phyloP scores from a whole-genome alignment of 805 yeast species.

The Saccharomycopsis guyanensis region DNA sequence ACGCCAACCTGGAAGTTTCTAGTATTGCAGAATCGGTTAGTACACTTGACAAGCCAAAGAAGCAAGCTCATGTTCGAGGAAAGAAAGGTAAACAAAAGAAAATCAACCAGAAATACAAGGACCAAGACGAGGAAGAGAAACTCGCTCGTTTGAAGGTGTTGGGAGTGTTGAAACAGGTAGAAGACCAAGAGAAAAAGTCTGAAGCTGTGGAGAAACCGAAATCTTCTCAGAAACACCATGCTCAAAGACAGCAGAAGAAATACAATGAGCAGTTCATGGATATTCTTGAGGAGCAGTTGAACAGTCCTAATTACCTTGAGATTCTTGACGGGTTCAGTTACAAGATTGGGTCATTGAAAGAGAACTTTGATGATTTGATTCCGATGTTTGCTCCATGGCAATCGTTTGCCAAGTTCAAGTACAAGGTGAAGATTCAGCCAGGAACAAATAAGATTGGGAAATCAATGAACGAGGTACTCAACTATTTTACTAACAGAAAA shows the following conservation, averaged over 20 bases:
- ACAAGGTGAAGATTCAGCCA: conserved; percentile 78
- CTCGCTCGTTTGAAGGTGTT: conserved; percentile 65
- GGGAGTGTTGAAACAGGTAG: conserved; percentile 67
- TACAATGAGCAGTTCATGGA: conserved; percentile 20
- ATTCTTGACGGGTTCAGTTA: conserved; percentile 34
- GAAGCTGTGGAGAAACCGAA: conserved; percentile 31
- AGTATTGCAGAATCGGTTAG: conserved; percentile 6
- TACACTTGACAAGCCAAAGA: conserved; percentile 19
- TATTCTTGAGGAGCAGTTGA: conserved; percentile 16
- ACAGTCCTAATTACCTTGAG: conserved; percentile 30
- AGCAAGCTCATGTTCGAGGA: conserved; percentile 52
- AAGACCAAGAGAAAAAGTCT: conserved; percentile 31
- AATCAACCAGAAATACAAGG: conserved; percentile 74
- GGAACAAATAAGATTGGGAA: conserved; percentile 81
- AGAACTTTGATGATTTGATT: conserved; percentile 52
- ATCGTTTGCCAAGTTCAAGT: conserved; percentile 63
- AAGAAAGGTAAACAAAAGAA: conserved; percentile 79
- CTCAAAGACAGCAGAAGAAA: conserved; percentile 14
- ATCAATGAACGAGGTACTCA: conserved; percentile 61
- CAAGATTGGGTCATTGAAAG: conserved; percentile 31
- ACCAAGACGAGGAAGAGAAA: conserved; percentile 89
- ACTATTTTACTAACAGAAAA: conserved; percentile 46
- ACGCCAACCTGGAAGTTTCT: too few species aligned
- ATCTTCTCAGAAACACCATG: conserved; percentile 25
- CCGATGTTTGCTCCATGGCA: conserved; percentile 95